Base-by-base conservation (phyloP, 371 early-diverging fungal genomes). In the Rhizopus microsporus region DNA sequence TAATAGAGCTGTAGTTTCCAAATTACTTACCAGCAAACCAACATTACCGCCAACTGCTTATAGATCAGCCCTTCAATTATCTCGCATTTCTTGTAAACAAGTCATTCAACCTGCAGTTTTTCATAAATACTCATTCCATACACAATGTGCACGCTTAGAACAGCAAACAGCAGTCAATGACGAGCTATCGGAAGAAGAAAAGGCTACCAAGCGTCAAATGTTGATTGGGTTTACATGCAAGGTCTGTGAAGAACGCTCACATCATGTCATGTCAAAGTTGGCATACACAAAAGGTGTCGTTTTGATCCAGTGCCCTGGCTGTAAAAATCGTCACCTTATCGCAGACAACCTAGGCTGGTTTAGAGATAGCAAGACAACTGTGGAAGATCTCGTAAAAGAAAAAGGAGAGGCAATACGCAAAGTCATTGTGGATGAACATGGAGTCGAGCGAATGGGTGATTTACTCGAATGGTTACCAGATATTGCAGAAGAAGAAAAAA, bases 331-430 rank as follows among this genome's bases (percentile, higher is more conserved):
- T 31, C 98, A 98, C 67, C 69, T 98, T 61, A 96, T 98, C 63
- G 97, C 98, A 5, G 98, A 98, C 62, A 91, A 98, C 77, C 74
- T 96, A 44, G 97, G 95, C 10, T 98, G 93, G 93, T 94, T 93
- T 71, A 75, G 81, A 45, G 88, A 87, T 67, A 63, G 74, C 17
- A 74, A 77, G 29, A 85, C 90, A 5, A 94, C 88, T 3, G 81
- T 95, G 15, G 93, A 95, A 69, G 90, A 93, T 57, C 70, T 96
- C 35, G 83, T 94, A 74, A 75, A 78, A 59, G 88, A 88, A 60
- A 88, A 88, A 59, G 93, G 93, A n/a, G 92, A 91, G 64, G 84
- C 72, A 3, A 86, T 93, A 42, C 75, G 74, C 30, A 75, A 75
- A 52, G 57, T 80, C 4, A 53, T 80, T 35, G 71, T 77, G 5